These are phyloP conservation scores for Stylosanthes scabra DNA, from an alignment of 331 rosid genomes.

Conservation along the genomic window DNA sequence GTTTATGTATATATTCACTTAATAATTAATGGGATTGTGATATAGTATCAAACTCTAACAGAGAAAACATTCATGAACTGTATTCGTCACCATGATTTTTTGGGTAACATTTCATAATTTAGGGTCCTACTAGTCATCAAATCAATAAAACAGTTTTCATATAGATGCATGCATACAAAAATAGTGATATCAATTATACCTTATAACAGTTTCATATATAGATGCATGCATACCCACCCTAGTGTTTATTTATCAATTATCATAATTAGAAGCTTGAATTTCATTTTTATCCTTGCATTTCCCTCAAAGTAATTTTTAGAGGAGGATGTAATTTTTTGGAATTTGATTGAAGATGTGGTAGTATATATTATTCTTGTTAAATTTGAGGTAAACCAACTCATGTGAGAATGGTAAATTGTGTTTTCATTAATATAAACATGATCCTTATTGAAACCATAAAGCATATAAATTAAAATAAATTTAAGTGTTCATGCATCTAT, in stretches of 20 bases:
- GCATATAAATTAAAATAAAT: too few relatives aligned
- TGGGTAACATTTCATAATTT: constrained; percentile 44
- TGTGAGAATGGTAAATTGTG: neutral
- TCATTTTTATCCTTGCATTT: neutral
- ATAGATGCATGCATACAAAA: constrained; percentile 50
- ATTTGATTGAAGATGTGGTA: neutral
- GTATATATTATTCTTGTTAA: neutral
- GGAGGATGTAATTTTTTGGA: neutral
- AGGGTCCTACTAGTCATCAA: constrained; percentile 52
- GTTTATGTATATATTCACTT: constrained; percentile 12
- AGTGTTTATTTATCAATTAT: neutral
- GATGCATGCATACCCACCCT: too few relatives aligned
- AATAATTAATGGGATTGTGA: constrained; percentile 31
- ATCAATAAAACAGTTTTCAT: constrained; percentile 30
- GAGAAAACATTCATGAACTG: constrained; percentile 46
- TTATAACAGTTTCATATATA: constrained; percentile 23
- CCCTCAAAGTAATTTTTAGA: too few relatives aligned
- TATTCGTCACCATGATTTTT: constrained; percentile 27
- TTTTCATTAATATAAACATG: too few relatives aligned
- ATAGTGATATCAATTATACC: neutral
- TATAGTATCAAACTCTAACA: constrained; percentile 43
- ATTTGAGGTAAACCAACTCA: neutral
- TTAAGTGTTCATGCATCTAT: too few relatives aligned
- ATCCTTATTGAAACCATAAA: constrained; percentile 12
- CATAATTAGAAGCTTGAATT: neutral